Evolutionary conservation across 768 basidiomycete genomes (phyloP).

Genomic region (Phlebiopsis gigantea): DNA sequence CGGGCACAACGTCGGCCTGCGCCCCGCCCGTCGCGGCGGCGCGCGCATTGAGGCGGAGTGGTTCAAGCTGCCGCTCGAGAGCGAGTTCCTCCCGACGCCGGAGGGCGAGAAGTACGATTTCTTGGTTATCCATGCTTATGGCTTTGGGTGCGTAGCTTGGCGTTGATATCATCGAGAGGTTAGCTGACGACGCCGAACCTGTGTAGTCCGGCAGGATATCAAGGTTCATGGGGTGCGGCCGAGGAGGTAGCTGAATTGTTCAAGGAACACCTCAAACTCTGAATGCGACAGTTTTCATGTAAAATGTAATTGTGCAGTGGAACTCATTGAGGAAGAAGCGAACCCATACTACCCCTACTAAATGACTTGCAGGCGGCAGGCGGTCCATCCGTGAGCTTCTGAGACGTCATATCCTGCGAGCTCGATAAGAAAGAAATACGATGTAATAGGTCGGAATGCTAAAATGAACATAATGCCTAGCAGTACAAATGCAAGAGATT

Average conservation of each 20-base stretch:
- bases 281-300: no score
- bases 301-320: no score
- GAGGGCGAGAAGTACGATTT: constrained; percentile 21
- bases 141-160: constrained; percentile 53
- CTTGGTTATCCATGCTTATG: constrained; percentile 53
- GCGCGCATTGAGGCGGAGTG: constrained; percentile 48
- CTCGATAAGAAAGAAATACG: neutral
- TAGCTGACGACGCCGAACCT: neutral
- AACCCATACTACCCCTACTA: no score
- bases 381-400: no score
- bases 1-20: constrained; percentile 51
- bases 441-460: neutral
- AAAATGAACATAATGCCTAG: constrained; percentile 10
- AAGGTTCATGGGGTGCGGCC: constrained; percentile 39
- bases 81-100: constrained; percentile 17
- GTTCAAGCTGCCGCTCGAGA: constrained; percentile 30
- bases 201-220: constrained; percentile 32
- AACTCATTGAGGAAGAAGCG: no score
- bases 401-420: no score
- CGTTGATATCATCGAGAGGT: neutral
- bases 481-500: constrained; percentile 13
- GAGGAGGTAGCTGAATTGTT: constrained; percentile 29
- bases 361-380: no score
- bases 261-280: neutral
- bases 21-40: constrained; percentile 52